Conservation (phyloP, 164 flowering plant species). For the Nelumbo lutea region DNA sequence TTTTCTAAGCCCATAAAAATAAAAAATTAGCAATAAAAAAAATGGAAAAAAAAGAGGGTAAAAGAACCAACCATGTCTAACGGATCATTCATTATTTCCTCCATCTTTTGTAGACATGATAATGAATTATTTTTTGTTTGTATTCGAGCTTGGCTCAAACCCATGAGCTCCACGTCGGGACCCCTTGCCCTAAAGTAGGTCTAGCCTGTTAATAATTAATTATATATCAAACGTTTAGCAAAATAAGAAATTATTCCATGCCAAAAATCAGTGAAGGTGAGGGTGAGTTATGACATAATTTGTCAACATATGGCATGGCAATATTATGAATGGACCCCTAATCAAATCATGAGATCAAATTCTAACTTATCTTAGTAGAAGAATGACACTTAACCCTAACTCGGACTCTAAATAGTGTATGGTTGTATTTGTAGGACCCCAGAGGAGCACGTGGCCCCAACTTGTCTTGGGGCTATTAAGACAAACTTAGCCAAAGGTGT, state of each 20-base stretch:
- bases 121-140: not conserved
- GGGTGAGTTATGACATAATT: too few species aligned
- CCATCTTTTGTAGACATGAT: too few species aligned
- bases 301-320: too few species aligned
- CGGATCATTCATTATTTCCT: not conserved
- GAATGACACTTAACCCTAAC: not conserved
- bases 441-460: constrained; percentile 49
- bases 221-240: not conserved
- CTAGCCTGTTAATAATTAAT: too few species aligned
- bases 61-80: not conserved
- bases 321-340: not conserved
- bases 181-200: too few species aligned
- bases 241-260: not conserved
- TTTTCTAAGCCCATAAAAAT: too few species aligned
- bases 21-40: too few species aligned
- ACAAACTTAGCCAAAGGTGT: constrained; percentile 48
- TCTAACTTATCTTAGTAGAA: constrained; percentile 3
- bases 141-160: not conserved
- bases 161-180: too few species aligned
- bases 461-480: constrained; percentile 59
- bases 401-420: not conserved
- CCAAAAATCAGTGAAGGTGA: too few species aligned
- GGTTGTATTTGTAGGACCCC: constrained; percentile 27
- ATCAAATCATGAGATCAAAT: constrained; percentile 3
- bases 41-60: too few species aligned